Conservation (phyloP, 2,329 filamentous ascomycete genomes). For the Monosporascus sp. region DNA sequence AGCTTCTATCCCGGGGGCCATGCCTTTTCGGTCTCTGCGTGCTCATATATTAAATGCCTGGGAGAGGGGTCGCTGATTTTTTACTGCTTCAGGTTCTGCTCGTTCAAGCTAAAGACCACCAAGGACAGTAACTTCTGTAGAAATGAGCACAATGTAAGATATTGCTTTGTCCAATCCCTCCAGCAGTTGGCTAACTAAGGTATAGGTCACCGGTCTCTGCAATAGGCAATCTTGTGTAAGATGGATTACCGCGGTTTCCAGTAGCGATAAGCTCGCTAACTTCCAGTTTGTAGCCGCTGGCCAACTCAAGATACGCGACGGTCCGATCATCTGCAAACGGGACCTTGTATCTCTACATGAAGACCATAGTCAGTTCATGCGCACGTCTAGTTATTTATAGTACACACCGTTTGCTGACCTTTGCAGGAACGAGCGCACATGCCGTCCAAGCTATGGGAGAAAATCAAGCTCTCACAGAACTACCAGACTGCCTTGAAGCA, state of each 20-base stretch:
- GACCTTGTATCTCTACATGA: conserved; percentile 92
- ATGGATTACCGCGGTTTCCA: background rate
- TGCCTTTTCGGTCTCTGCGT: background rate
- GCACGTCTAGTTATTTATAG: background rate
- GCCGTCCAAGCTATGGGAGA: conserved; percentile 91
- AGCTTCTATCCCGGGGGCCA: conserved; percentile 54
- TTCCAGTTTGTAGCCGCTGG: conserved; percentile 65
- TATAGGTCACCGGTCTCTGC: conserved; percentile 44
- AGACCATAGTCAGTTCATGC: conserved; percentile 58
- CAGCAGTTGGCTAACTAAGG: background rate
- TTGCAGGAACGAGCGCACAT: conserved; percentile 63
- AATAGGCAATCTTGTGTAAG: conserved; percentile 16
- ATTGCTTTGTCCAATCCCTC: conserved; percentile 49
- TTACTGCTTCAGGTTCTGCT: conserved; percentile 56
- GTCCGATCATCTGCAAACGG: conserved; percentile 77
- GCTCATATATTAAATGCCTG: background rate
- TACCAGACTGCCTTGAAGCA: conserved; percentile 85
- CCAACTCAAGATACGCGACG: conserved; percentile 89
- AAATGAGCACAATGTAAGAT: conserved; percentile 26
- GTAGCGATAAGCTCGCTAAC: background rate
- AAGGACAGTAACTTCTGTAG: conserved; percentile 92
- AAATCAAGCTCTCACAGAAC: conserved; percentile 83
- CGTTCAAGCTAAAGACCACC: conserved; percentile 89
- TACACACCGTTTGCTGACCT: background rate
- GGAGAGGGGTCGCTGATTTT: background rate